Base-by-base conservation (phyloP, 2,329 filamentous ascomycete genomes). In the Pseudohalonectria lignicola region DNA sequence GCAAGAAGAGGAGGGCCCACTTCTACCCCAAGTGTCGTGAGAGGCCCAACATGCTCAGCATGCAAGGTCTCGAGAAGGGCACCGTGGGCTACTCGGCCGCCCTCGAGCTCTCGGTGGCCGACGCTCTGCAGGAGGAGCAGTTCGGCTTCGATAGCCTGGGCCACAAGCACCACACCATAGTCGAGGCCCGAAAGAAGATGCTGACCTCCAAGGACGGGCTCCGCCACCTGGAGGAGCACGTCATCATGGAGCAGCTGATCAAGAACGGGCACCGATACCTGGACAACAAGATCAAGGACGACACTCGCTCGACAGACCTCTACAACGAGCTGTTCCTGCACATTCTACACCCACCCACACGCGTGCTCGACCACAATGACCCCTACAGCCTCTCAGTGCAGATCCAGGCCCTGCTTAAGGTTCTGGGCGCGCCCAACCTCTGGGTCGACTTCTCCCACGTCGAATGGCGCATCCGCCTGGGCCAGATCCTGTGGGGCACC, bases 381-480 rank as follows among this genome's bases (percentile, higher is more conserved):
- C 74, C 71, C 4, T 71, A 74, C 49, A 74, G 79, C 39, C 61
- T 86, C 16, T 69, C 78, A 31, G 76, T 82, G 26, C 82, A 86
- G 51, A 84, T 86, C 40, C 67, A 79, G 46, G 72, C 76, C 4
- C 59, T 86, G 15, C 67, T 86, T 33, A 76, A 76, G 51, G 71
- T 81, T 9, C 65, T 86, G 32, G 73, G 71, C 1, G 61, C 74
- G 7, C 68, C 76, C 39, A 79, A 80, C 40, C 71, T 83, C 33
- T 86, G 82, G 82, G 70, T 82, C 37, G 80, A 86, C 55, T 82
- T 86, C 46, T 81, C 79, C 16, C 68, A 78, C 23, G 76, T 86
- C 6, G 81, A 86, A 52, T 86, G 80, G 80, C 71, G 82, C 28
- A 80, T 86, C 41, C 68, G 79, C 11, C 63, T 86, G 2, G 82